Evolutionary conservation across 2,329 filamentous ascomycete genomes (phyloP), one percentile per base, ranked within the genome.

Genomic region (Colletotrichum phormii): DNA sequence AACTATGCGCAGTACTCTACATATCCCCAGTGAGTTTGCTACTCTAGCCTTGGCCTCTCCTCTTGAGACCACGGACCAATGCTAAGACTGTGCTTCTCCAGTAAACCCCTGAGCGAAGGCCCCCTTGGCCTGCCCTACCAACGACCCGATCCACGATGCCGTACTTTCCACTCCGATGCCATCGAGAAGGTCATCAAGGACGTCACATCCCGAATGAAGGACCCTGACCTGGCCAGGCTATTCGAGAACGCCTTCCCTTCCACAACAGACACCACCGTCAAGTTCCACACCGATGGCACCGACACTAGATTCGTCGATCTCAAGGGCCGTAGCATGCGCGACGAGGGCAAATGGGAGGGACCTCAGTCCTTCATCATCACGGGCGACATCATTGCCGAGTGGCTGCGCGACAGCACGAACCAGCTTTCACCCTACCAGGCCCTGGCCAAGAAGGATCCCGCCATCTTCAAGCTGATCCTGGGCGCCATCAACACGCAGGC

Each of bases 161-260:
- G 97, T 75, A 98, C 95, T 0, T 99, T 98, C 83, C 89, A 91
- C 68, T 98, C 95, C 0, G 90, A 93, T 29, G 88, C 93, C 4
- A 97, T 98, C 58, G 97, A 99, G 81, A 88, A 93, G 78, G 93
- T 98, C 64, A 98, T 99, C 74, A 82, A 90, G 35, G 91, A 98
- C 76, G 87, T 99, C 76, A 97, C 93, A 6, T 88, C 89, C 33
- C 92, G 90, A 65, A 93, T 99, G 84, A 88, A 92, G 72, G 93
- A 98, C 78, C 92, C 93, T 18, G 97, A 98, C 77, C 89, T 99
- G 13, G 96, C 96, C 4, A 91, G 95, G 31, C 86, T 99, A 12
- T 99, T 99, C 80, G 95, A 97, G 80, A 99, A 99, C 80, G 92
- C 96, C 2, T 98, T 97, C 76, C 96, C 96, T 5, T 97, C 97